Percentiles rank a stretch among this genome's conserved stretches.
These are phyloP conservation scores for Dipodascus geniculatus DNA, from an alignment of 805 yeast genomes.

Conservation along the genomic window DNA sequence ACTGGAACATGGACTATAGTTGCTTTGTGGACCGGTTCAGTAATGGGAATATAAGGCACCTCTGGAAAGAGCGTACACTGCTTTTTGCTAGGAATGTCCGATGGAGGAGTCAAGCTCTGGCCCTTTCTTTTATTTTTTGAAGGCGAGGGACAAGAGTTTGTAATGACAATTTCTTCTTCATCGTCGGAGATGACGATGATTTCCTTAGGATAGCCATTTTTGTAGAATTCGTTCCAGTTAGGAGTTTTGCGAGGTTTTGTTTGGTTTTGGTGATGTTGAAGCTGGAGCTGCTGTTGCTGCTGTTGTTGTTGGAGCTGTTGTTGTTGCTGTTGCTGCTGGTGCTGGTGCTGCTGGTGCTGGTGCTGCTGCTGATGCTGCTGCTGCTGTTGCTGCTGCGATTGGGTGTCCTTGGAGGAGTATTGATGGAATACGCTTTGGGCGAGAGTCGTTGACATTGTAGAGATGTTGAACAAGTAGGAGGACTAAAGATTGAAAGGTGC, in stretches of 20 bases:
- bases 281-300: neutral
- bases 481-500: neutral
- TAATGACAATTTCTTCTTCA: neutral
- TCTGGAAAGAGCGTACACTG: neutral
- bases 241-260: neutral
- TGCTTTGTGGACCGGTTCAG: conserved; percentile 19
- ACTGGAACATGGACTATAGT: conserved; percentile 19
- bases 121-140: neutral
- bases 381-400: neutral
- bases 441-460: neutral
- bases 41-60: neutral
- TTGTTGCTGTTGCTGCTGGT: neutral
- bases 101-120: neutral
- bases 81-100: neutral
- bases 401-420: neutral
- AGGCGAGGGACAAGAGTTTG: neutral
- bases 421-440: neutral
- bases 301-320: no score
- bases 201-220: neutral
- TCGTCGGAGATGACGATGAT: neutral
- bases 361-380: neutral
- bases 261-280: neutral
- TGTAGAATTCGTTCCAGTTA: conserved; percentile 1
- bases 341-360: no score
- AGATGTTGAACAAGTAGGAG: neutral